Evolutionary conservation across 176 grass and related monocot species (phyloP).

Genomic region (Avena insularis): DNA sequence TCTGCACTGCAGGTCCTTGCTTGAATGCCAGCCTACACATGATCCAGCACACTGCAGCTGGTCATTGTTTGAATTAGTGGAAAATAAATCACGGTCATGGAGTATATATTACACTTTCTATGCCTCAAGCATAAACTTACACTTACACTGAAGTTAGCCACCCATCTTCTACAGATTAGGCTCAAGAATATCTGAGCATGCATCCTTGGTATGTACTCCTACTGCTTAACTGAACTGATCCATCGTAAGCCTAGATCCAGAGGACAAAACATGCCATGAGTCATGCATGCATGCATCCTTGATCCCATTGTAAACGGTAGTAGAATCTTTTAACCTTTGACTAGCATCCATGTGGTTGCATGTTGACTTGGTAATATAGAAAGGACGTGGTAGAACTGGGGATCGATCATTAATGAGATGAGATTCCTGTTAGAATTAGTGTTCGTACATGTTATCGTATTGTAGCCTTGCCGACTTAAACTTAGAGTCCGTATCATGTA

Average conservation of each 20-base stretch:
- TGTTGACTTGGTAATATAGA: slow-evolving; percentile 33
- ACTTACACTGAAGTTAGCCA: not conserved
- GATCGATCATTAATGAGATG: slow-evolving; percentile 53
- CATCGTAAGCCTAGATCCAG: not conserved
- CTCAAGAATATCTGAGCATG: not conserved
- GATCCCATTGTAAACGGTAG: not conserved
- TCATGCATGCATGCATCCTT: not conserved
- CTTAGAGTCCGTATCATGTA: too few species aligned
- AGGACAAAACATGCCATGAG: not conserved
- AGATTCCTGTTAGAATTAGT: slow-evolving; percentile 31
- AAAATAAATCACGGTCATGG: not conserved
- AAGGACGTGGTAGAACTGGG: slow-evolving; percentile 18
- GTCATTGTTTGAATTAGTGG: not conserved
- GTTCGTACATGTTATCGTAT: too few species aligned
- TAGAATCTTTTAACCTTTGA: not conserved
- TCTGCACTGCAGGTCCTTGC: slow-evolving; percentile 31
- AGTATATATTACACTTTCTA: not conserved
- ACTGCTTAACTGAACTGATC: not conserved
- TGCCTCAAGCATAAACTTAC: not conserved
- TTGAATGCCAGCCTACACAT: slow-evolving; percentile 20
- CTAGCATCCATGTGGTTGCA: slow-evolving; percentile 48
- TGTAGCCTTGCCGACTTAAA: too few species aligned
- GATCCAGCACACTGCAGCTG: not conserved
- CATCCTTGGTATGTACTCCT: not conserved
- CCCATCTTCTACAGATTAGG: not conserved